These are phyloP conservation scores for Magnaporthiopsis poae DNA, from an alignment of 2,329 filamentous ascomycete species.

Conservation along the genomic window DNA sequence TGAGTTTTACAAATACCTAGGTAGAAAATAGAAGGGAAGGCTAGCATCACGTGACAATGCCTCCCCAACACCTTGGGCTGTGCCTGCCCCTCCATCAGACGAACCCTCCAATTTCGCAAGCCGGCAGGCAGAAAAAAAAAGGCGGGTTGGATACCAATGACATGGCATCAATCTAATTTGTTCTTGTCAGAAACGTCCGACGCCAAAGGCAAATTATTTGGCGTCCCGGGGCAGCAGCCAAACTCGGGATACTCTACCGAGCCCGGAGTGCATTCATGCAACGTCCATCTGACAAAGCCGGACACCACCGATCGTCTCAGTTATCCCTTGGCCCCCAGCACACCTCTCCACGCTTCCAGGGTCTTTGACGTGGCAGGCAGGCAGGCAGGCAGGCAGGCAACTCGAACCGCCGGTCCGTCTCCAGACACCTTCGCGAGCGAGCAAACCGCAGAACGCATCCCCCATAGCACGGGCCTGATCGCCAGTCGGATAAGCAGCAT, in stretches of 20 bases:
- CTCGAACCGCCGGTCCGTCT: not conserved
- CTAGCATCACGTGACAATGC: not conserved
- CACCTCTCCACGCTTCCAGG: not conserved
- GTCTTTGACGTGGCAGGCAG: not conserved
- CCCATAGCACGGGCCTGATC: not conserved
- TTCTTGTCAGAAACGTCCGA: not conserved
- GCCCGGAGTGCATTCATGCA: not conserved
- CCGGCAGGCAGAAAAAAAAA: not conserved
- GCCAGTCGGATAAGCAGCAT: not conserved
- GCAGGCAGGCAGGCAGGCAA: not conserved
- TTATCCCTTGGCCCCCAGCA: not conserved
- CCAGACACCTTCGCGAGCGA: not conserved
- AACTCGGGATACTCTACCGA: too few species aligned
- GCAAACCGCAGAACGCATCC: too few species aligned
- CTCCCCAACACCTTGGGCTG: conserved; percentile 17
- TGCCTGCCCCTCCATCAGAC: not conserved
- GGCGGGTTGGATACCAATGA: too few species aligned
- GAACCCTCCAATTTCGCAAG: not conserved
- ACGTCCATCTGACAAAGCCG: not conserved
- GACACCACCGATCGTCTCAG: not conserved
- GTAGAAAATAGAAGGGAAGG: not conserved
- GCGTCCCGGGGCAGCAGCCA: not conserved
- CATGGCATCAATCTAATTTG: too few species aligned
- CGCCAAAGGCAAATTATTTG: not conserved
- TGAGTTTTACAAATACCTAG: too few species aligned